These are phyloP conservation scores for Claviceps capensis DNA, from an alignment of 2,329 filamentous ascomycete species.

Conservation along the genomic window DNA sequence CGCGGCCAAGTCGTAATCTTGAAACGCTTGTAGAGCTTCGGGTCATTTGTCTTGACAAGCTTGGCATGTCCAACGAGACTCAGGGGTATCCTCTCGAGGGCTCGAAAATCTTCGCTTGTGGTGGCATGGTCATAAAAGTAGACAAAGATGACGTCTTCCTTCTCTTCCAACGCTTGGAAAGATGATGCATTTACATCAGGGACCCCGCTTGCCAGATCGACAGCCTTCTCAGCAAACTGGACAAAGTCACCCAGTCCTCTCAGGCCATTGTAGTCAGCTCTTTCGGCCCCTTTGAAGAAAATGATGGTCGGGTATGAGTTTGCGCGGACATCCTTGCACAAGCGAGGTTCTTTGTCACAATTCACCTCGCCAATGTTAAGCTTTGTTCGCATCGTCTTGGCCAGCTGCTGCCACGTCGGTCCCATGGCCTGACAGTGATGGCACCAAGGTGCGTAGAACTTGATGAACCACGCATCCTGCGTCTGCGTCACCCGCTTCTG, in stretches of 20 bases:
- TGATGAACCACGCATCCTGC: conserved; percentile 92
- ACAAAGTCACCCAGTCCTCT: conserved; percentile 85
- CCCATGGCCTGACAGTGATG: conserved; percentile 88
- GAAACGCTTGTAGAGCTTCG: conserved; percentile 63
- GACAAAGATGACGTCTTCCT: conserved; percentile 88
- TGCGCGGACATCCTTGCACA: conserved; percentile 86
- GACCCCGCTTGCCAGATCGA: conserved; percentile 63
- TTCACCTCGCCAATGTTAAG: conserved; percentile 95
- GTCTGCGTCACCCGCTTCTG: conserved; percentile 74
- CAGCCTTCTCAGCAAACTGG: conserved; percentile 72
- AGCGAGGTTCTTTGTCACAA: conserved; percentile 68
- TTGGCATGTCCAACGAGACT: conserved; percentile 84
- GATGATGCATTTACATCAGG: conserved; percentile 63
- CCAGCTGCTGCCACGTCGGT: conserved; percentile 78
- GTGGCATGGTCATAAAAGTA: conserved; percentile 98
- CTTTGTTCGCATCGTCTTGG: conserved; percentile 77
- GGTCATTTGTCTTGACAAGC: conserved; percentile 80
- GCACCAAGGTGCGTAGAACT: conserved; percentile 98
- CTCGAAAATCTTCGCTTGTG: conserved; percentile 79
- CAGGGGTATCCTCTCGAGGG: conserved; percentile 73
- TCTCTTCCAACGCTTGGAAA: conserved; percentile 76
- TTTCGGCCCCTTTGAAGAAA: conserved; percentile 85
- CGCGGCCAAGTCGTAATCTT: conserved; percentile 97
- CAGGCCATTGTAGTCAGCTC: conserved; percentile 84
- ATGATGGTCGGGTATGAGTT: conserved; percentile 76